Conservation (phyloP, 176 grass and related monocot species). For the Hordeum marinum region DNA sequence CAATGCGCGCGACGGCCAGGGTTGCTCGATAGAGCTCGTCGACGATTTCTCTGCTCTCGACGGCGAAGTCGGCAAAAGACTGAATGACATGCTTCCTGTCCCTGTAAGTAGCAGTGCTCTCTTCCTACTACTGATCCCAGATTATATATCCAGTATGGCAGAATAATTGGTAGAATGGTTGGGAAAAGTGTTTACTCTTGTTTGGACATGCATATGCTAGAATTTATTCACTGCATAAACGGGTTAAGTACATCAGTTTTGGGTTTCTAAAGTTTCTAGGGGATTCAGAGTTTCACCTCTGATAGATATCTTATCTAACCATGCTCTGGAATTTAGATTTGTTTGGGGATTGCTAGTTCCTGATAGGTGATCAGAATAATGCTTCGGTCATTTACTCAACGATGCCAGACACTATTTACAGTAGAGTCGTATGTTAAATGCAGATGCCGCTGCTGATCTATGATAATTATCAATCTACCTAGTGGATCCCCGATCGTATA, state of each 20-base stretch:
- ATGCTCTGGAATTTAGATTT: not conserved
- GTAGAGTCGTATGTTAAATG: not conserved
- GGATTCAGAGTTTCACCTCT: too few species aligned
- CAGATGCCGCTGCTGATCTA: not conserved
- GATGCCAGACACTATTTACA: not conserved
- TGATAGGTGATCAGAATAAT: not conserved
- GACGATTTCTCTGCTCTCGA: constrained; percentile 53
- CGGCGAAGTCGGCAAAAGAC: constrained; percentile 72
- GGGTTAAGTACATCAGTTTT: not conserved
- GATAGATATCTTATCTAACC: not conserved
- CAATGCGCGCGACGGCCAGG: not conserved
- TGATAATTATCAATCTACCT: not conserved
- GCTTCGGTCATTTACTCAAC: not conserved
- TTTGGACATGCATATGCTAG: too few species aligned
- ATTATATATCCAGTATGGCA: too few species aligned
- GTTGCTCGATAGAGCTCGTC: constrained; percentile 23
- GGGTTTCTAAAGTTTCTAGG: not conserved
- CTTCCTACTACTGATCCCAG: not conserved
- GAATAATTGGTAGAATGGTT: not conserved
- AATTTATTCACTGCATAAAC: not conserved
- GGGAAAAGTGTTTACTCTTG: too few species aligned
- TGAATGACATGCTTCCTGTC: constrained; percentile 69
- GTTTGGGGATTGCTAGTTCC: not conserved
- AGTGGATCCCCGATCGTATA: not conserved
- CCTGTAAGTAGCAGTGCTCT: constrained; percentile 45